Evolutionary conservation across 2,329 filamentous ascomycete genomes (phyloP), one percentile per base, ranked within the genome.

Genomic region (Fusarium udum): DNA sequence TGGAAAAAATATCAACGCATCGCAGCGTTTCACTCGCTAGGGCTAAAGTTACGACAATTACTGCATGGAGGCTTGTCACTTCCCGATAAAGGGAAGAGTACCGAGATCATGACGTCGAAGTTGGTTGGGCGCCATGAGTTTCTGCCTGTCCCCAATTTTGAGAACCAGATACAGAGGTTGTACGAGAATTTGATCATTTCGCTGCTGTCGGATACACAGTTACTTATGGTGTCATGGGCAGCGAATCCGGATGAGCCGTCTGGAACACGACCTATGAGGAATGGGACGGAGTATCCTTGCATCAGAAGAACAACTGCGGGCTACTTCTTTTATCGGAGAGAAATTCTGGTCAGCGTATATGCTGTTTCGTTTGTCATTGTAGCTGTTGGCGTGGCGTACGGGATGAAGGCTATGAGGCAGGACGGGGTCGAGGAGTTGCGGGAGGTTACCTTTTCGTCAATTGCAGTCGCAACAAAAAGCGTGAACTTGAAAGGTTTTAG

Each of bases 111-210:
- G 34, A 39, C 24, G 3, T 60, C 57, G 1, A 65, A 46, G 11
- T 57, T 75, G 16, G 49, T 75, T 0, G 56, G 72, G 4, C 61
- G 70, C 5, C 72, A 67, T 32, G 61, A 73, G 7, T 59, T 52
- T 37, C 57, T 75, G 9, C 56, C 69, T 16, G 52, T 75, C 0
- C 52, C 56, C 10, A 18, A 67, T 7, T 60, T 75, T 2, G 43
- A 67, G 24, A 10, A 56, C 0, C 59, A 46, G 3, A 55, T 73
- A 16, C 55, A 45, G 6, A 36, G n/a, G 6, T 20, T 57, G 2
- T 75, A 75, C 24, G 72, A 75, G 31, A 71, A 71, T 32, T 43
- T 75, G 3, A 32, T 75, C 1, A 73, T 75, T 15, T 75, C 72
- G 2, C 34, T 75, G 1, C 37, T 75, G 31, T 68, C 69, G 1